Percentiles rank a stretch among this genome's conserved stretches.
These are phyloP conservation scores for Tuber brumale DNA, from an alignment of 495 filamentous ascomycete genomes.

Conservation along the genomic window DNA sequence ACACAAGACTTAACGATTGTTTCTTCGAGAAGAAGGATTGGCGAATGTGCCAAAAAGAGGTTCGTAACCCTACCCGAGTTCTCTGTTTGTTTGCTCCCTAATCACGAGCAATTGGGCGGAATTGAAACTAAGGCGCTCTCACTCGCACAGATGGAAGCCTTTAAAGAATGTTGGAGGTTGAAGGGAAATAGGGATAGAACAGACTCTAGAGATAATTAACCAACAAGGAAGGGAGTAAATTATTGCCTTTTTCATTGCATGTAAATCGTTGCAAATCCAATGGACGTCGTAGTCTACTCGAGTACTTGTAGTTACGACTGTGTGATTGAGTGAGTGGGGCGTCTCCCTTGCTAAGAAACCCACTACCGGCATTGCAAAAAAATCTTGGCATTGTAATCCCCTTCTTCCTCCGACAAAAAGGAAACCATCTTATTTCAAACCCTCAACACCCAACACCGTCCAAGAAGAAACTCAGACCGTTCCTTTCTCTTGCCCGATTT, in stretches of 20 bases:
- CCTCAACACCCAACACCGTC: not conserved
- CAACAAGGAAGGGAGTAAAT: not conserved
- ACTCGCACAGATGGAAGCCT: conserved; percentile 72
- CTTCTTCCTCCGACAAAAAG: not conserved
- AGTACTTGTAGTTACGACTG: too few species aligned
- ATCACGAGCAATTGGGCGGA: conserved; percentile 24
- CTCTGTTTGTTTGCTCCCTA: not conserved
- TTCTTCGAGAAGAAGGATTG: conserved; percentile 96
- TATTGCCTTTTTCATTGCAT: not conserved
- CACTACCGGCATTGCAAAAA: not conserved
- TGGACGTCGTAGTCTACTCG: not conserved
- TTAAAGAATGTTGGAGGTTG: conserved; percentile 85
- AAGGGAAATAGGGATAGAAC: conserved; percentile 85
- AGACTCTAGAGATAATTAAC: conserved; percentile 12
- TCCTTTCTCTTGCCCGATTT: not conserved
- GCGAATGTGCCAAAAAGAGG: conserved; percentile 82
- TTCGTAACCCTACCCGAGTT: conserved; percentile 47
- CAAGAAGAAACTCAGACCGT: not conserved
- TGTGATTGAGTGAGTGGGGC: not conserved
- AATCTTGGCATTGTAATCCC: not conserved
- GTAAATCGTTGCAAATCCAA: not conserved
- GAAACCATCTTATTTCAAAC: not conserved
- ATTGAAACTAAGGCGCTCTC: conserved; percentile 24
- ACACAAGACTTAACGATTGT: conserved; percentile 86
- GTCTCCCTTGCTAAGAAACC: not conserved